Percentiles rank a stretch among this genome's conserved stretches.
Conservation (phyloP, 1,284 basidiomycete species). For the Ceratobasidium sp. region DNA sequence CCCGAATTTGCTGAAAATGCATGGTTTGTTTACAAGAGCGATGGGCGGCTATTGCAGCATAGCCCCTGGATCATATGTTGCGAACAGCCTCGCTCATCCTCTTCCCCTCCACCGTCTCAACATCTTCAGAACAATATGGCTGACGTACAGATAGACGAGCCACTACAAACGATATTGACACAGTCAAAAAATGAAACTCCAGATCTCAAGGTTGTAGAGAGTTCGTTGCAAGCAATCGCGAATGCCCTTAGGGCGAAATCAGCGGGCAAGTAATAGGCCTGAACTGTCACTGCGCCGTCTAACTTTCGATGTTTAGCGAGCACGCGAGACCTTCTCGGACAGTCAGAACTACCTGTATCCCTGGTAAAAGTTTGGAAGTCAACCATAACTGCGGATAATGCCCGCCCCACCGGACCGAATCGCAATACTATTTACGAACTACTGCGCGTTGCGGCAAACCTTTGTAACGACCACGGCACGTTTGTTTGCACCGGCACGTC, state of each 20-base stretch:
- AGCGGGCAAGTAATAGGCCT: conserved; percentile 4
- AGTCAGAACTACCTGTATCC: conserved; percentile 26
- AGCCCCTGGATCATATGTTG: conserved; percentile 8
- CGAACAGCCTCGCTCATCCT: conserved; percentile 41
- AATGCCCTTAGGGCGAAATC: conserved; percentile 33
- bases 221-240: conserved; percentile 37
- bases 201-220: conserved; percentile 13
- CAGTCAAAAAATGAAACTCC: conserved; percentile 31
- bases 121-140: conserved; percentile 16
- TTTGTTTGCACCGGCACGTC: conserved; percentile 6
- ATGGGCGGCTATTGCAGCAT: conserved; percentile 21
- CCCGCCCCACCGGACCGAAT: conserved; percentile 60
- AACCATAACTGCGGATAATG: conserved; percentile 7
- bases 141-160: conserved; percentile 23
- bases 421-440: conserved; percentile 72
- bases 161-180: conserved; percentile 25
- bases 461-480: conserved; percentile 84
- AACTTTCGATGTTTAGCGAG: conserved; percentile 5
- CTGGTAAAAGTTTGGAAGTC: conserved; percentile 33
- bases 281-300: neutral
- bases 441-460: conserved; percentile 79
- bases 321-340: conserved; percentile 17
- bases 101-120: conserved; percentile 1
- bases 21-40: conserved; percentile 6
- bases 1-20: conserved; percentile 22